Conservation (phyloP, 768 basidiomycete species). For the Crepidotus variabilis region DNA sequence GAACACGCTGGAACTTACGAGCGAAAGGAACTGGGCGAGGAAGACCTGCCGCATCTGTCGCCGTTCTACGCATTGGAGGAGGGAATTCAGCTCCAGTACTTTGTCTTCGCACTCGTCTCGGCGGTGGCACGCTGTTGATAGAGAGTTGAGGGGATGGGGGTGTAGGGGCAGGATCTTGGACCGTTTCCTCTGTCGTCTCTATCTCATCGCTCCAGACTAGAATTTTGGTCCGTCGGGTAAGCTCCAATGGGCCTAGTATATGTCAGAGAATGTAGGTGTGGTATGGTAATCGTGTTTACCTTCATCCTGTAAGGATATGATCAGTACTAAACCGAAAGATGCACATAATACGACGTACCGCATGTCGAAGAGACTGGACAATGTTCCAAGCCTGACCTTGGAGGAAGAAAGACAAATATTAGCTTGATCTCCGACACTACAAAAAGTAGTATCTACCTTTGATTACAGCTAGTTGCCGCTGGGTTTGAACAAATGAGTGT, state of each 20-base stretch:
- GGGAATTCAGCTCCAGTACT: conserved; percentile 71
- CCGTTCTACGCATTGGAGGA: conserved; percentile 61
- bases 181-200: conserved; percentile 60
- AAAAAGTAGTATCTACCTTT: conserved; percentile 44
- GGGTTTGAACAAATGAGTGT: conserved; percentile 5
- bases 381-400: conserved; percentile 85
- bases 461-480: conserved; percentile 89
- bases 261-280: conserved; percentile 9
- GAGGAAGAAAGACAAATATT: background rate
- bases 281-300: conserved; percentile 34
- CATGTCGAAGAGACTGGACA: conserved; percentile 76
- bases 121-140: conserved; percentile 57
- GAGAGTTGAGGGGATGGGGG: conserved; percentile 58
- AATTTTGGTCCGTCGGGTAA: conserved; percentile 78
- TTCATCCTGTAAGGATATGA: conserved; percentile 54
- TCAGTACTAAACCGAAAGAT: background rate
- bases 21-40: conserved; percentile 79
- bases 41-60: conserved; percentile 58
- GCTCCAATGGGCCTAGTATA: conserved; percentile 74
- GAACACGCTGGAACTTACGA: conserved; percentile 78
- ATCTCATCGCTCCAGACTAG: conserved; percentile 85
- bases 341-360: conserved; percentile 39
- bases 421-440: background rate
- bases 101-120: conserved; percentile 52
- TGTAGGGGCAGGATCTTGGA: conserved; percentile 30